These are phyloP conservation scores for Cladosporium halotolerans DNA, from an alignment of 2,329 filamentous ascomycete genomes.

Conservation along the genomic window DNA sequence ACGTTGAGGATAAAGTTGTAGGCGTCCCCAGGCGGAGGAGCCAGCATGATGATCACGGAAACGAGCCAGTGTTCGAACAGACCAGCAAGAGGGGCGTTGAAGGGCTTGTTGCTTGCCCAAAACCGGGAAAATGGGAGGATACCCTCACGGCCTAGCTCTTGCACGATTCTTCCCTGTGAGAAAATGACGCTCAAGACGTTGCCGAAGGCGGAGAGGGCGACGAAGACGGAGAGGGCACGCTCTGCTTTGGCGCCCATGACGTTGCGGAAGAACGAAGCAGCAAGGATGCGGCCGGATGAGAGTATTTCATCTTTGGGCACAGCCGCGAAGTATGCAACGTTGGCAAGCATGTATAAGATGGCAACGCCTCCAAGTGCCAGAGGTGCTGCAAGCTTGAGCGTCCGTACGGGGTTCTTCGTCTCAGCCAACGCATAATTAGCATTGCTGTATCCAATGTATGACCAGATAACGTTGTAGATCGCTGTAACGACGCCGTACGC, in stretches of 20 bases:
- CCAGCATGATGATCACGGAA: slow-evolving; percentile 59
- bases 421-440: slow-evolving; percentile 62
- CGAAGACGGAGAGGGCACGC: slow-evolving; percentile 57
- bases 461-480: slow-evolving; percentile 67
- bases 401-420: slow-evolving; percentile 59
- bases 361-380: slow-evolving; percentile 54
- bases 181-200: slow-evolving; percentile 64
- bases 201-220: slow-evolving; percentile 61
- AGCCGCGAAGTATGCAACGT: slow-evolving; percentile 57
- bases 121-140: slow-evolving; percentile 58
- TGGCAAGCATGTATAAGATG: slow-evolving; percentile 59
- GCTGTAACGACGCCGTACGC: slow-evolving; percentile 64
- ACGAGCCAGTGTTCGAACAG: slow-evolving; percentile 60
- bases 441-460: slow-evolving; percentile 62
- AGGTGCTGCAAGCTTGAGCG: slow-evolving; percentile 60
- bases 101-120: slow-evolving; percentile 59
- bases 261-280: slow-evolving; percentile 53
- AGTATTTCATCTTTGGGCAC: slow-evolving; percentile 52
- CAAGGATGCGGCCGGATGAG: slow-evolving; percentile 48
- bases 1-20: slow-evolving; percentile 55
- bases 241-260: slow-evolving; percentile 48
- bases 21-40: slow-evolving; percentile 60
- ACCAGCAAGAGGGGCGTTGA: slow-evolving; percentile 56
- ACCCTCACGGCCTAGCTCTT: slow-evolving; percentile 60
- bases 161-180: slow-evolving; percentile 60